Base-by-base conservation (phyloP, 768 basidiomycete species). In the Ramaria rubella region DNA sequence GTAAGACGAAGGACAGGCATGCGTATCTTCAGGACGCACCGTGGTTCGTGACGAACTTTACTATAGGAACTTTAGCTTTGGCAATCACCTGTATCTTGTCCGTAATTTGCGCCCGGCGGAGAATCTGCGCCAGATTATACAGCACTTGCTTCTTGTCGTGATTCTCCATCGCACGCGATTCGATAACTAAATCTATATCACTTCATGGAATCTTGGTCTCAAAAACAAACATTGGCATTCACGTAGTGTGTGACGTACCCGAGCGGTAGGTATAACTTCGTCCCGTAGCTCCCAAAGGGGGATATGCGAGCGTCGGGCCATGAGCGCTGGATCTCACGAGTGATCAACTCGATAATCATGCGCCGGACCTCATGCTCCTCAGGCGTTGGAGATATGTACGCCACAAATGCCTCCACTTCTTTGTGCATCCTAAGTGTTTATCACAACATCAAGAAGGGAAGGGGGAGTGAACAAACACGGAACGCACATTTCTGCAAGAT, bases 61-160 rank as follows among this genome's bases (percentile, higher is more conserved):
- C 79, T 68, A 99, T 97, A 29, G 96, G 96, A 6, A 98, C 94
- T 72, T 86, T 90, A 52, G 96, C 94, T 75, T 86, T 92, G 27
- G 86, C 85, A 61, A 99, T 93, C 68, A 97, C 84, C 27, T 86
- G 86, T 36, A 97, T 88, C 43, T 83, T 81, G 50, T 79, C 75
- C 1, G 94, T 90, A 58, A 98, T 85, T 8, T 81, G 75, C 1
- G 82, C 78, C 31, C 80, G 81, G 65, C 87, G 86, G 58, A 99
- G 73, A 31, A 86, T 79, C 65, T 82, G 82, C 9, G 93, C 90
- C 31, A 99, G 79, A 3, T 82, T 78, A 50, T 85, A 82, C 6
- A 98, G 78, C 29, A 89, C 85, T 49, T 75, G 74, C 53, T 81
- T 74, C 72, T 83, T 86, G 65, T 86, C 77, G 61, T 77, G 81